Evolutionary conservation across 805 yeast species (phyloP).

Genomic region (Kuraishia floccosa): DNA sequence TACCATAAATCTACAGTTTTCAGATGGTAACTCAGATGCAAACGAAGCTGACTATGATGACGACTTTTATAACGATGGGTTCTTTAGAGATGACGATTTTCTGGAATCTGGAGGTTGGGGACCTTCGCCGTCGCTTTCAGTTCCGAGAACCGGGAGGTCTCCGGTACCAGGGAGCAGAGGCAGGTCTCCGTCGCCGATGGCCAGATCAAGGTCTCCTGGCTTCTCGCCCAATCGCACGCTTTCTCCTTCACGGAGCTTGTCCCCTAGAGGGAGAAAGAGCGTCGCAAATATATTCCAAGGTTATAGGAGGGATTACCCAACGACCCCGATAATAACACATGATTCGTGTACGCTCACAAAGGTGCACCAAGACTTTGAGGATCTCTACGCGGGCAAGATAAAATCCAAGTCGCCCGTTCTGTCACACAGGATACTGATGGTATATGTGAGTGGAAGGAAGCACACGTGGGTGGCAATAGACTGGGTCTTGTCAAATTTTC

Average conservation of each 20-base stretch:
- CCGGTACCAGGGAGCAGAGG: constrained; percentile 5
- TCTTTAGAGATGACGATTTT: neutral
- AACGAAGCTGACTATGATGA: constrained; percentile 11
- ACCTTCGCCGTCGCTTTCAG: no score
- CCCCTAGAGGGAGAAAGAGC: constrained; percentile 3
- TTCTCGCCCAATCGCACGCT: no score
- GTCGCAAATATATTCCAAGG: no score
- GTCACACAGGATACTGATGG: constrained; percentile 44
- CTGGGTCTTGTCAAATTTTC: constrained; percentile 44
- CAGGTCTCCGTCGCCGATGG: constrained; percentile 8
- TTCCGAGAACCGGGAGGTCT: no score
- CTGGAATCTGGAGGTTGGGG: neutral
- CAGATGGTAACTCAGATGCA: constrained; percentile 15
- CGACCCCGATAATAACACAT: constrained; percentile 23
- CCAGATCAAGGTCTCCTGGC: constrained; percentile 1
- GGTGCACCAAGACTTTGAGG: constrained; percentile 34
- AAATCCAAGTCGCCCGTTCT: constrained; percentile 24
- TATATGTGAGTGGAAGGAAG: constrained; percentile 56
- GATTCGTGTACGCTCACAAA: constrained; percentile 32
- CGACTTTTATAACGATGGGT: constrained; percentile 1
- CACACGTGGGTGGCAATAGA: constrained; percentile 83
- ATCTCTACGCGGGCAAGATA: constrained; percentile 27
- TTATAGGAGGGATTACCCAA: constrained; percentile 15
- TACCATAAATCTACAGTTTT: constrained; percentile 29
- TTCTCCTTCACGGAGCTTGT: constrained; percentile 3